Evolutionary conservation across 148 eudicot genomes (phyloP).

Genomic region (Polygonum maritimum): DNA sequence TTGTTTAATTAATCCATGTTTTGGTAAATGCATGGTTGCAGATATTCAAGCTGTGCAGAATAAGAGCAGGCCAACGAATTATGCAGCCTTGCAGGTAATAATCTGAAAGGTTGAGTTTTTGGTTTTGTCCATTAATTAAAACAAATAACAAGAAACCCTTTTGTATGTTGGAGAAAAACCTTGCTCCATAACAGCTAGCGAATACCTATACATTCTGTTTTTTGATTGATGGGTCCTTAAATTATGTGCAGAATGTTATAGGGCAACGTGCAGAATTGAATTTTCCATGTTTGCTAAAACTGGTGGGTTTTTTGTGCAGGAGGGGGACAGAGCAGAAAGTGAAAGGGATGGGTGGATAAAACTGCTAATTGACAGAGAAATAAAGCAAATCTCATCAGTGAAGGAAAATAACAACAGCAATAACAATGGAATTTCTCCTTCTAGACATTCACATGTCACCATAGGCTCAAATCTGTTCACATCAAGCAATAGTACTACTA

Average conservation of each 20-base stretch:
- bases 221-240: neutral
- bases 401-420: neutral
- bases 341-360: slow-evolving; percentile 8
- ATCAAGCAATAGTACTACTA: neutral
- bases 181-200: too few relatives aligned
- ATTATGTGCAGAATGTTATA: slow-evolving; percentile 10
- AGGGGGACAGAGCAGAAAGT: slow-evolving; percentile 1
- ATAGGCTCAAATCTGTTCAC: neutral
- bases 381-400: neutral
- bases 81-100: neutral
- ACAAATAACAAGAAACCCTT: neutral
- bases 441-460: slow-evolving; percentile 1
- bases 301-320: neutral
- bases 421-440: slow-evolving; percentile 8
- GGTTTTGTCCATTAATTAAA: neutral
- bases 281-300: neutral
- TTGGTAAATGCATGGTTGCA: neutral
- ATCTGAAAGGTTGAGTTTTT: neutral
- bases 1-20: neutral
- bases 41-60: neutral
- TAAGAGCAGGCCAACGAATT: slow-evolving; percentile 2
- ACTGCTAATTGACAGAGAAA: neutral
- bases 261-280: slow-evolving; percentile 1
- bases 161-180: too few relatives aligned
- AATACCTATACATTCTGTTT: neutral